These are phyloP conservation scores for Sclerotinia trifoliorum DNA, from an alignment of 2,329 filamentous ascomycete species.

Conservation along the genomic window DNA sequence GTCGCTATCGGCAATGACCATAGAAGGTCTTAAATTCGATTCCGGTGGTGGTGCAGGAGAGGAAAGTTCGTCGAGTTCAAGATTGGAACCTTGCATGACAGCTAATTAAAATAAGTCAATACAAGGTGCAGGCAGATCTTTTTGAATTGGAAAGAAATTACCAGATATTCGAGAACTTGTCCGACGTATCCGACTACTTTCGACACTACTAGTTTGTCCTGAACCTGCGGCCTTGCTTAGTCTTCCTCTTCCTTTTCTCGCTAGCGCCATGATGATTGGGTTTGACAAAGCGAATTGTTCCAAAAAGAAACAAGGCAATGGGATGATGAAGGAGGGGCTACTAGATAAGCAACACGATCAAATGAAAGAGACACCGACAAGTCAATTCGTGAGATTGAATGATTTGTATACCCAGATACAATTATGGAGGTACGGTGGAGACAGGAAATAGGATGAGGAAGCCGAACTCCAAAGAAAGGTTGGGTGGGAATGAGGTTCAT, in stretches of 20 bases:
- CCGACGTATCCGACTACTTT: slow-evolving; percentile 25
- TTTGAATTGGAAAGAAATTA: slow-evolving; percentile 24
- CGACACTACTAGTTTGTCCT: slow-evolving; percentile 24
- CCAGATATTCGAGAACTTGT: slow-evolving; percentile 32
- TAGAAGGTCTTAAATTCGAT: background rate
- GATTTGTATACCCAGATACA: background rate
- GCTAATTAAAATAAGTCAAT: slow-evolving; percentile 27
- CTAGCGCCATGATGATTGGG: slow-evolving; percentile 26
- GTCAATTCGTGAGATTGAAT: background rate
- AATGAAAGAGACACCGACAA: background rate
- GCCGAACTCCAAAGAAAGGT: background rate
- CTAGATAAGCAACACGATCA: background rate
- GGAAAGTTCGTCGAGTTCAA: slow-evolving; percentile 22
- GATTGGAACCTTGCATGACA: slow-evolving; percentile 29
- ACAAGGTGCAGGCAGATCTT: background rate
- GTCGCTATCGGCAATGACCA: slow-evolving; percentile 16
- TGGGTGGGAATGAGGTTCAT: background rate
- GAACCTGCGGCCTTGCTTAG: slow-evolving; percentile 26
- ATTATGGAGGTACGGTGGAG: background rate
- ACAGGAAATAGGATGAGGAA: background rate
- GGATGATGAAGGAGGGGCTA: background rate
- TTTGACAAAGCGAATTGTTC: background rate
- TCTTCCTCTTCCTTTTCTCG: slow-evolving; percentile 30
- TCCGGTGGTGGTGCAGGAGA: slow-evolving; percentile 14
- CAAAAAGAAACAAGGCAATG: background rate